Base-by-base conservation (phyloP, 2,329 filamentous ascomycete species). In the Volutella citrinella region DNA sequence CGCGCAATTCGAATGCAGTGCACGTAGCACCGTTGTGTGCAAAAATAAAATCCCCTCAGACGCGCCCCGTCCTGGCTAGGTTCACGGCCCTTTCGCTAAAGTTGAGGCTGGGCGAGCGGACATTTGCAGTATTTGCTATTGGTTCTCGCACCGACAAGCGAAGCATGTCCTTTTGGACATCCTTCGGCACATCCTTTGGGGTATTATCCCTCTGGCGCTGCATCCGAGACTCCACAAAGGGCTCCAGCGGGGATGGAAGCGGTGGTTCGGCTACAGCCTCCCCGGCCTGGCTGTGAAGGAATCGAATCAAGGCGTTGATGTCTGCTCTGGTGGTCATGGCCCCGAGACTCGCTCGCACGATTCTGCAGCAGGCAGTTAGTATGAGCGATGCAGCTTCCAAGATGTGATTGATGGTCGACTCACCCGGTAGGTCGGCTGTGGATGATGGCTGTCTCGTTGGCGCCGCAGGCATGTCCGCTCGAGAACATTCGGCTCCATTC, bases 291-390 rank as follows among this genome's bases (percentile, higher is more conserved):
- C 40, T 40, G 27, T 40, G 59, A 10, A 75, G 46, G 36, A 78
- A 78, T 4, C 56, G 40, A 7, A 75, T 31, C 22, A 78, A 68
- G 1, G 54, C 51, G 14, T 75, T 66, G 11, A 81, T 66, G 42
- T 82, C 79, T 4, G 61, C 55, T 14, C 65, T 53, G 3, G 73
- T 80, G 41, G 71, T 80, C 74, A 79, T 79, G 10, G 78, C 76
- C 0, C 80, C 79, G 3, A 83, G 60, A 38, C 75, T 80, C 6
- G 71, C 73, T 14, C 80, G 66, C 7, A 81, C 74, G 26, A 82
- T 76, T 1, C 79, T 71, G 40, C 10, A 16, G 11, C 22, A 12
- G 10, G 5, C 19, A 10, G 30, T 52, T 15, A 49, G 43, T n/a
- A n/a, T n/a, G n/a, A n/a, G n/a, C n/a, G n/a, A n/a, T n/a, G n/a